Conservation (phyloP, 202 grass and related monocot species). For the Schoenoplectus tabernaemontani region DNA sequence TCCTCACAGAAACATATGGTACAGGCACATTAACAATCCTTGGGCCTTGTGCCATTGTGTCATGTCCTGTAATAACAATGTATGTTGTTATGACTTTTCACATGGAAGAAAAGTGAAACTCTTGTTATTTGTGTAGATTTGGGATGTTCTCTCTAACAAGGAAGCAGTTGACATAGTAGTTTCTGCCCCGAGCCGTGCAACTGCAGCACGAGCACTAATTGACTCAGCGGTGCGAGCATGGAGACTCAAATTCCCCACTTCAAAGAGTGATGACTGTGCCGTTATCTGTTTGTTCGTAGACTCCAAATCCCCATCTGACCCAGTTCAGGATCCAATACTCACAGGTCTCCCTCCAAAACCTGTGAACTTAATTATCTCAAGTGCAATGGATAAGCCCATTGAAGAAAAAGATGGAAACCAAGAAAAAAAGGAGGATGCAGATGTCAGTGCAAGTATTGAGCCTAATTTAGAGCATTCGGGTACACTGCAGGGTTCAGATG, state of each 20-base stretch:
- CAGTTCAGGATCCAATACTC: conserved; percentile 19
- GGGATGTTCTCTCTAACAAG: conserved; percentile 99
- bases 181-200: conserved; percentile 56
- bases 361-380: conserved; percentile 20
- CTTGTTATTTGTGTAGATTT: conserved; percentile 45
- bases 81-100: background rate
- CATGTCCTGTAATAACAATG: background rate
- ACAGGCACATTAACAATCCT: background rate
- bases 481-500: conserved; percentile 38
- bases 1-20: background rate
- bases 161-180: conserved; percentile 80
- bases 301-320: conserved; percentile 28
- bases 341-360: conserved; percentile 28
- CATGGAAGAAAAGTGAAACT: background rate
- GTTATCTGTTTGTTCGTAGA: conserved; percentile 86
- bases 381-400: conserved; percentile 20
- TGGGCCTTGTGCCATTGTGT: background rate
- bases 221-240: conserved; percentile 90
- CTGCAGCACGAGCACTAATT: conserved; percentile 76
- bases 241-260: conserved; percentile 98
- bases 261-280: conserved; percentile 92
- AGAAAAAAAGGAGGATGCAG: conserved; percentile 13
- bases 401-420: too few relatives aligned
- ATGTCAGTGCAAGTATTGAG: conserved; percentile 30
- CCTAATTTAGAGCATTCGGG: conserved; percentile 44